Conservation (phyloP, 768 basidiomycete genomes). For the Tremella fuciformis region DNA sequence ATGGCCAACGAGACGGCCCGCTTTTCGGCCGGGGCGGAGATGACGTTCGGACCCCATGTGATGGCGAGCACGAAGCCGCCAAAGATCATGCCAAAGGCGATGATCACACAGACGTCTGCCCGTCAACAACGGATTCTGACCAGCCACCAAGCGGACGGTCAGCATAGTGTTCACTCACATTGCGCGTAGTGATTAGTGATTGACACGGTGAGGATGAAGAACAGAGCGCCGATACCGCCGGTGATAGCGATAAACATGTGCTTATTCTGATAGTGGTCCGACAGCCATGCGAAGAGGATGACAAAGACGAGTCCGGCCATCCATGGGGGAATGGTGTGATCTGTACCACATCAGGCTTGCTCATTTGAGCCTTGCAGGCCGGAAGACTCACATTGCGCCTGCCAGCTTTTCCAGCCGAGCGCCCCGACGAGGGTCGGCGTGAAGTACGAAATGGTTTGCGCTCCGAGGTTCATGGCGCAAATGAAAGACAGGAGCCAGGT, state of each 20-base stretch:
- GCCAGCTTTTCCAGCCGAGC: constrained; percentile 11
- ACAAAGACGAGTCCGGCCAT: constrained; percentile 8
- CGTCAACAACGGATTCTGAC: too few species aligned
- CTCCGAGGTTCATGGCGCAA: constrained; percentile 22
- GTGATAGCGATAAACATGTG: constrained; percentile 28
- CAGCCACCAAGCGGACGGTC: too few species aligned
- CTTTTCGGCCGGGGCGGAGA: constrained; percentile 32
- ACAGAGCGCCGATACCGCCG: constrained; percentile 15
- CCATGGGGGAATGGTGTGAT: constrained; percentile 21
- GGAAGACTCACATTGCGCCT: constrained; percentile 8
- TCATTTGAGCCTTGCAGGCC: neutral
- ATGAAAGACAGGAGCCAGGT: constrained; percentile 29
- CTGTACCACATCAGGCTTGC: constrained; percentile 5
- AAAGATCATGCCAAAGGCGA: constrained; percentile 36
- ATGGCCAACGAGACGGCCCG: constrained; percentile 31
- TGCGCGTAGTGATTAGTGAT: neutral
- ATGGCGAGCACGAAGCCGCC: constrained; percentile 22
- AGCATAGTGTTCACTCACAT: too few species aligned
- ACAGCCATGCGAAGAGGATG: constrained; percentile 25
- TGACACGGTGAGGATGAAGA: constrained; percentile 26
- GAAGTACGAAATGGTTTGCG: constrained; percentile 30
- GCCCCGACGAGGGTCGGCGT: constrained; percentile 21
- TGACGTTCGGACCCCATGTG: constrained; percentile 37
- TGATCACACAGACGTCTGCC: constrained; percentile 33
- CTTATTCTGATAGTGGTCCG: constrained; percentile 40